Evolutionary conservation across 2,329 filamentous ascomycete species (phyloP).

Genomic region (Nothophaeocryptopus gaeumannii): DNA sequence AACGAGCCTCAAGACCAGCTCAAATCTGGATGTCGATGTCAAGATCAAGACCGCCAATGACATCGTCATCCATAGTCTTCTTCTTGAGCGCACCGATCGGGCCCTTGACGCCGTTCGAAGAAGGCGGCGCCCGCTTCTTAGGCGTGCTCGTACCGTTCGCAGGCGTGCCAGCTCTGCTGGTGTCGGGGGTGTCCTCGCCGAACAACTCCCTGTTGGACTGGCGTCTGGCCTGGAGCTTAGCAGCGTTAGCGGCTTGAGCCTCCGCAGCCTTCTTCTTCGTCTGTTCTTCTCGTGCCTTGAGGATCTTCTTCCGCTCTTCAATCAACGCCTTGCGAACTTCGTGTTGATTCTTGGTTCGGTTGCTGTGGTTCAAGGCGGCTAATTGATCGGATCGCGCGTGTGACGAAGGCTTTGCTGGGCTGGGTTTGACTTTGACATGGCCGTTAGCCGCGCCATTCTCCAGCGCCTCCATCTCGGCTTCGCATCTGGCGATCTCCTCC

Average conservation of each 20-base stretch:
- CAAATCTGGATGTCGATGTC: slow-evolving; percentile 88
- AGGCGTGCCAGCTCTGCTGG: slow-evolving; percentile 50
- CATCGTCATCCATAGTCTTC: slow-evolving; percentile 83
- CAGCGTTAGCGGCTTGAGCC: slow-evolving; percentile 39
- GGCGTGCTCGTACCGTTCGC: slow-evolving; percentile 41
- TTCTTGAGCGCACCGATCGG: slow-evolving; percentile 47
- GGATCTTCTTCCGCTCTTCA: slow-evolving; percentile 58
- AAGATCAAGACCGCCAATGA: slow-evolving; percentile 83
- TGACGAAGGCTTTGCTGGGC: slow-evolving; percentile 31
- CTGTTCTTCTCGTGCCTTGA: slow-evolving; percentile 51
- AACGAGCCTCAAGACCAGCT: slow-evolving; percentile 14
- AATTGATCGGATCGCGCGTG: slow-evolving; percentile 60
- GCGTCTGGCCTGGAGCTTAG: slow-evolving; percentile 19
- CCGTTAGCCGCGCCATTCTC: slow-evolving; percentile 68
- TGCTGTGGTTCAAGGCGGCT: slow-evolving; percentile 77
- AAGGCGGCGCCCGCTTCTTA: slow-evolving; percentile 38
- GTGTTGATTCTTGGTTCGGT: slow-evolving; percentile 80
- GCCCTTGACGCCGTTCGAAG: slow-evolving; percentile 52
- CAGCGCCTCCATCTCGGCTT: slow-evolving; percentile 52
- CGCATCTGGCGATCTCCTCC: slow-evolving; percentile 49
- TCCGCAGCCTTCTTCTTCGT: slow-evolving; percentile 46
- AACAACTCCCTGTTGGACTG: slow-evolving; percentile 47
- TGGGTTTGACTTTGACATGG: slow-evolving; percentile 45
- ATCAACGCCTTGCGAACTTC: slow-evolving; percentile 87
- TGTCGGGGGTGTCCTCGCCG: slow-evolving; percentile 43